Evolutionary conservation across 345 rosid genomes (phyloP).

Genomic region (Euphorbia peplus): DNA sequence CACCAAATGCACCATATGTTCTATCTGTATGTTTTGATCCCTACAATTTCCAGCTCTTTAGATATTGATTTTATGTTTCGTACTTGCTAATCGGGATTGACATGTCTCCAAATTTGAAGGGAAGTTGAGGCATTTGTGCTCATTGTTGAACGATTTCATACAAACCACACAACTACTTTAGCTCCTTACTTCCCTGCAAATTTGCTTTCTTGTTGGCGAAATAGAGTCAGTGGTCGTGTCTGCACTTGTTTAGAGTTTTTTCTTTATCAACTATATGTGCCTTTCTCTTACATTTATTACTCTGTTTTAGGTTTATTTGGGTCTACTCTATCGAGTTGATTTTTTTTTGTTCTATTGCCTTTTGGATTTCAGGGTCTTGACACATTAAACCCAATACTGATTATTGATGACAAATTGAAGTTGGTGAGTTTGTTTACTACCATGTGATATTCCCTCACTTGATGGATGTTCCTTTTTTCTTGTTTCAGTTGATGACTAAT

Average conservation of each 20-base stretch:
- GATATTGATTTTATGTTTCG: not conserved
- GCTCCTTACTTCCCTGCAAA: not conserved
- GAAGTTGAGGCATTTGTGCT: not conserved
- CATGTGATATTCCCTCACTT: not conserved
- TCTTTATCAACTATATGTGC: not conserved
- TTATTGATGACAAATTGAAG: constrained; percentile 48
- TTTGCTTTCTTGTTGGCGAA: not conserved
- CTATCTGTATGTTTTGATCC: constrained; percentile 40
- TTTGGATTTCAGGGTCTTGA: constrained; percentile 49
- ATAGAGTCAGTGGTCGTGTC: not conserved
- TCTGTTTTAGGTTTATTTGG: not conserved
- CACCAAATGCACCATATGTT: constrained; percentile 45
- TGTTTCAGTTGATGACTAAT: not conserved
- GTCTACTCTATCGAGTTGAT: not conserved
- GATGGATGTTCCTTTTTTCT: not conserved
- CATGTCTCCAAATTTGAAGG: not conserved
- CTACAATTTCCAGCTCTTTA: not conserved
- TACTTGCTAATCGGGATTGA: not conserved
- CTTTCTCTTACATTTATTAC: not conserved
- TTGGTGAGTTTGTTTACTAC: constrained; percentile 38
- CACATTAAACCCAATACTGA: constrained; percentile 49
- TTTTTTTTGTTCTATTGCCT: not conserved
- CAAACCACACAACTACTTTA: not conserved
- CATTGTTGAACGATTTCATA: not conserved
- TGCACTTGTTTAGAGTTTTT: not conserved